These are phyloP conservation scores for Fusarium lateritium DNA, from an alignment of 2,329 filamentous ascomycete genomes.

Conservation along the genomic window DNA sequence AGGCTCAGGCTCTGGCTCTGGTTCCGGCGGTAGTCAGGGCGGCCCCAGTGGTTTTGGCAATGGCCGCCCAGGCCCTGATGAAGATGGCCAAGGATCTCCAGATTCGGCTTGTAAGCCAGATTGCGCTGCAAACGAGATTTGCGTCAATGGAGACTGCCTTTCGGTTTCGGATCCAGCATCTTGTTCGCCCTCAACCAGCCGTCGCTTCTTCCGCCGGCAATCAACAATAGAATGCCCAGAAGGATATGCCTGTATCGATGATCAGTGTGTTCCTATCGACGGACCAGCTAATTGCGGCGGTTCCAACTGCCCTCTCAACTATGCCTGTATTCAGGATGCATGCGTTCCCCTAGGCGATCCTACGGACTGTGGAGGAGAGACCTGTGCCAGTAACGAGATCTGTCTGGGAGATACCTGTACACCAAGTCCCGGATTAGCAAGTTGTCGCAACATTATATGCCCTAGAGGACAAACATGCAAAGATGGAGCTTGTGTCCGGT, in stretches of 20 bases:
- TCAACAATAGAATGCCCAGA: conserved; percentile 4
- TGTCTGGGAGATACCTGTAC: conserved; percentile 32
- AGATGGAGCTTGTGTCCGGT: conserved; percentile 12
- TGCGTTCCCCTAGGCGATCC: conserved; percentile 29
- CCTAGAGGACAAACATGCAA: conserved; percentile 10
- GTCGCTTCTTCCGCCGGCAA: conserved; percentile 24
- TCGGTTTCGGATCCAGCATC: conserved; percentile 12
- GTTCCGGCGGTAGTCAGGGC: background rate
- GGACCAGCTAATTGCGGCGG: conserved; percentile 16
- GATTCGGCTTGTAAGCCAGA: background rate
- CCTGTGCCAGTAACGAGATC: conserved; percentile 20
- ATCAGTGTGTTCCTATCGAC: conserved; percentile 19
- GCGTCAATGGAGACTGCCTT: conserved; percentile 19
- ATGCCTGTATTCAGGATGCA: conserved; percentile 27
- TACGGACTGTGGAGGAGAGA: conserved; percentile 17
- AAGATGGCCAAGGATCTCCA: background rate
- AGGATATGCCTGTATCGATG: conserved; percentile 30
- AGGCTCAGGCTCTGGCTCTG: conserved; percentile 10
- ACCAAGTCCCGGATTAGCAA: background rate
- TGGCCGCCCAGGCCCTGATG: background rate
- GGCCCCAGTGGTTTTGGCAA: background rate
- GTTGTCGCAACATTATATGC: conserved; percentile 8
- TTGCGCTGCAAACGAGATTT: conserved; percentile 18
- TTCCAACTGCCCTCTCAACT: conserved; percentile 14
- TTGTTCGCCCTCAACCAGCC: conserved; percentile 7